These are phyloP conservation scores for Delonix regia DNA, from an alignment of 306 rosid species.

Conservation along the genomic window DNA sequence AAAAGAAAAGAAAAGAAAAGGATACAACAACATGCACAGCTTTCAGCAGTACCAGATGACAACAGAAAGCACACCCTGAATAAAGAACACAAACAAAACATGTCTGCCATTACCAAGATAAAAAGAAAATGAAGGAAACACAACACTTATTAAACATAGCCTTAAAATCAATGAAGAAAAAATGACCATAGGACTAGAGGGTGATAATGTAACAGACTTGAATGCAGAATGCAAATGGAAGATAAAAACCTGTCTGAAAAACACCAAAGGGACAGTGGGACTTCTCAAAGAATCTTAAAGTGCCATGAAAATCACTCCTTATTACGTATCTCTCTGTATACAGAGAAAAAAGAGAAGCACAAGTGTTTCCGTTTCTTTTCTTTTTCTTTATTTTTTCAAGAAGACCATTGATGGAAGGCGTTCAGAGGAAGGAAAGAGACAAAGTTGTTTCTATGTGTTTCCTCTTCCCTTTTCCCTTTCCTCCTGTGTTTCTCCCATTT, in stretches of 20 bases:
- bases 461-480: conserved; percentile 20
- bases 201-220: background rate
- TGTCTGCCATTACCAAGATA: no score
- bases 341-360: conserved; percentile 5
- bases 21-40: no score
- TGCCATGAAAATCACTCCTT: conserved; percentile 3
- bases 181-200: no score
- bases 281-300: background rate
- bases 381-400: background rate
- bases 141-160: no score
- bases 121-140: no score
- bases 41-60: no score
- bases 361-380: background rate
- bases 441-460: conserved; percentile 10
- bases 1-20: no score
- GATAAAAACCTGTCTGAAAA: conserved; percentile 34
- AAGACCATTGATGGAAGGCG: background rate
- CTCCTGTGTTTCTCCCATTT: conserved; percentile 7
- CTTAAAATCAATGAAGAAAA: no score
- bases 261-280: conserved; percentile 9
- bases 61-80: no score
- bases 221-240: background rate
- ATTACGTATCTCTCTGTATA: conserved; percentile 10
- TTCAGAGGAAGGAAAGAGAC: conserved; percentile 37
- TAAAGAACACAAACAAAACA: no score